Evolutionary conservation across 768 basidiomycete genomes (phyloP), one percentile per base, ranked within the genome.

Genomic region (Roridomyces roridus): DNA sequence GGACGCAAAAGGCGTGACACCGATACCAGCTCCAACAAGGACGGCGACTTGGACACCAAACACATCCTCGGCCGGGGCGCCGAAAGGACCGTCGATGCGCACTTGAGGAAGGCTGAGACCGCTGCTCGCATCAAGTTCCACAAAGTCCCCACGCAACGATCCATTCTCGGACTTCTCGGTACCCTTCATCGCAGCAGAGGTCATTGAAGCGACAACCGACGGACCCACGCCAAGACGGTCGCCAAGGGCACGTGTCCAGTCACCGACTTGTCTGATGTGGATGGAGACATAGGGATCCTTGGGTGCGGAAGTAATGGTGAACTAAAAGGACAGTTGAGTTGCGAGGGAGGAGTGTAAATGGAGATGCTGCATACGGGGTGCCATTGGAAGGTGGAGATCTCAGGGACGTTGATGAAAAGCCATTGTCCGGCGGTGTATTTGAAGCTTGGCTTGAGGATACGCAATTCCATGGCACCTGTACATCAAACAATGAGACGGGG

Each of bases 301-400:
- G 4, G 95, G 95, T 14, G 95, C 93, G 35, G 94, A 96, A 0
- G 94, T 94, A 75, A 96, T 96, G 35, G 94, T 95, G 74, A 96
- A 96, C 91, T 94, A 65, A 20, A 57, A 35, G 23, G 44, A 8
- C n/a, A 20, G 45, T 62, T 35, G 62, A 41, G 34, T 36, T 21
- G 11, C 42, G 28, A 41, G 8, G 21, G 35, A 9, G 28, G 23
- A 28, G 28, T 26, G 40, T 35, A 48, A n/a, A 48, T 43, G 42
- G 26, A 44, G n/a, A n/a, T n/a, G n/a, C n/a, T n/a, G 80, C 91
- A 66, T 64, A 95, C 94, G n/a, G 96, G 95, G 74, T 96, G 95
- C 94, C 94, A 98, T 70, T 97, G 94, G 70, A 82, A 86, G 18
- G 66, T 72, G 39, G 93, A 95, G 11, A 97, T 72, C 40, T 94